These are phyloP conservation scores for Durusdinium trenchii DNA, from an alignment of 73 alveolate species.

Conservation along the genomic window DNA sequence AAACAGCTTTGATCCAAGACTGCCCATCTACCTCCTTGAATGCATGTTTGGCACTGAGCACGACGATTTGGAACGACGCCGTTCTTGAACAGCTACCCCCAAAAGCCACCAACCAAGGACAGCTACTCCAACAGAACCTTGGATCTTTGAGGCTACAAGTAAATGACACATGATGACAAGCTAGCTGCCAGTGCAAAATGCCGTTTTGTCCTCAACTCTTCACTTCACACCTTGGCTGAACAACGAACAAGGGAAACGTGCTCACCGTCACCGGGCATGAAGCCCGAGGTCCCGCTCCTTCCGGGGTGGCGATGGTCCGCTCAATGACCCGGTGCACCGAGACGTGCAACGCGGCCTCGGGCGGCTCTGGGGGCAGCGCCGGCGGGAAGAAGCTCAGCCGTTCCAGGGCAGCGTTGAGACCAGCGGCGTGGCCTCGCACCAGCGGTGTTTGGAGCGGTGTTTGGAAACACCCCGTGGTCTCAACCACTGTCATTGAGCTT, in stretches of 20 bases:
- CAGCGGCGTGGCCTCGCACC: conserved; percentile 19
- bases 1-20: no score
- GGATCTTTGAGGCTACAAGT: no score
- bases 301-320: conserved; percentile 34
- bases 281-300: background rate
- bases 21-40: no score
- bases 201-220: background rate
- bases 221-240: background rate
- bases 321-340: conserved; percentile 51
- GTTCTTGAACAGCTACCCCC: no score
- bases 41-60: no score
- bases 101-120: no score
- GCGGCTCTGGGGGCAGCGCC: conserved; percentile 11
- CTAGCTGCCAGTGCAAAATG: background rate
- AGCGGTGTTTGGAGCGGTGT: no score
- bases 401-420: conserved; percentile 82
- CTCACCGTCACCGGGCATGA: background rate
- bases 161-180: no score
- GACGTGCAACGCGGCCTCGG: conserved; percentile 37
- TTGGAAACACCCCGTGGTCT: no score
- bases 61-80: no score
- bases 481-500: no score
- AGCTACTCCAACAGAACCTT: no score
- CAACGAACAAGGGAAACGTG: background rate
- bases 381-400: conserved; percentile 82